Base-by-base conservation (phyloP, 192 early-diverging fungal species). In the Coemansia sp. region DNA sequence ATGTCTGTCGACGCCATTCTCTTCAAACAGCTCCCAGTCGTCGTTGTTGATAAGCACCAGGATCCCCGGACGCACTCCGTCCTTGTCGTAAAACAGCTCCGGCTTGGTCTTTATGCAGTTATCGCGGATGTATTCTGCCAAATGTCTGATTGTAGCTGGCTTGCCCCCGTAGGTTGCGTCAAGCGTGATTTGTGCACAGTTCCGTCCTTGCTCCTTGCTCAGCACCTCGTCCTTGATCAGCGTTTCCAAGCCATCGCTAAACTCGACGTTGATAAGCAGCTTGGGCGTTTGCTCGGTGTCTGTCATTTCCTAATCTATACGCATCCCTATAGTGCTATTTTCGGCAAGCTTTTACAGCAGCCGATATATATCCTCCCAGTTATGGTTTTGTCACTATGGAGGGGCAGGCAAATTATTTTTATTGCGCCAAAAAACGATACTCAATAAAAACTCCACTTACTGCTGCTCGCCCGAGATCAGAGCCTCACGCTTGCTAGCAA, bases 21-120 rank as follows among this genome's bases (percentile, higher is more conserved):
- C 90, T 14, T 90, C 94, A 66, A 90, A 87, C 26, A 99, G 73
- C 66, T 99, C 97, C 95, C 95, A 99, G 62, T 99, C 97, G 3
- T 83, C 80, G 36, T 92, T 91, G 59, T 99, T 99, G 34, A 99
- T 85, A 30, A 99, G 80, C 11, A 97, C 94, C 10, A 99, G 74
- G 37, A 97, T 93, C 5, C 97, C 97, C 0, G 95, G 90, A 6
- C 93, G 87, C 82, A 98, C 88, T 21, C 88, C 85, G 44, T 90
- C 87, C 11, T 82, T 84, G 23, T 83, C 82, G 36, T 88, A 77
- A 79, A 98, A 98, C 51, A 94, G 78, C 60, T 93, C 91, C n/a
- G 85, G 81, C 31, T 87, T 79, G 50, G 88, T 89, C 32, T 83
- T 80, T 48, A 98, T 67, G 39, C 87, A 57, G 23, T 83, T 80